Percentiles rank a stretch among this genome's conserved stretches.
These are phyloP conservation scores for Cornus kousa DNA, from an alignment of 148 eudicot species.

Conservation along the genomic window DNA sequence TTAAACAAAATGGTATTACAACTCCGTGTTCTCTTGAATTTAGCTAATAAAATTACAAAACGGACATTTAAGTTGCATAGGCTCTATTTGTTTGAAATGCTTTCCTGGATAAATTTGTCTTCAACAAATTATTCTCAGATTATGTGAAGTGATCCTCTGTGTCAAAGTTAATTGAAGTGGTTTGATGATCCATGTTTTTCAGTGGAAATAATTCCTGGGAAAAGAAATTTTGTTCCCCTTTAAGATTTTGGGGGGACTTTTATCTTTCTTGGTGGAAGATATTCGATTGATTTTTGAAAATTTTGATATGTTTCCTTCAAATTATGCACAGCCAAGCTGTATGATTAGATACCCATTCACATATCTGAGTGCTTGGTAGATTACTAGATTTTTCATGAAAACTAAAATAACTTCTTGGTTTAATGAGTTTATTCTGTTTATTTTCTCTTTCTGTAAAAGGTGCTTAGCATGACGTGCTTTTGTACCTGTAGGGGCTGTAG, in stretches of 20 bases:
- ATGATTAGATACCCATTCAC: neutral
- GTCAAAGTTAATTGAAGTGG: neutral
- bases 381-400: conserved; percentile 12
- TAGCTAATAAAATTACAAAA: neutral
- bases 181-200: neutral
- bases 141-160: neutral
- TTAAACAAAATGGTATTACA: neutral
- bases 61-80: neutral
- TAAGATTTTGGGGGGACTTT: neutral
- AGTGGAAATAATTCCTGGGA: neutral
- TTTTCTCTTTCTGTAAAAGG: conserved; percentile 1
- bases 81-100: neutral
- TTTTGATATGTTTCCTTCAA: neutral
- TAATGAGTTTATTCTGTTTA: neutral
- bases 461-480: neutral
- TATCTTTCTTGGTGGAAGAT: no score
- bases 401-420: neutral
- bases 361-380: neutral
- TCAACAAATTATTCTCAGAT: no score
- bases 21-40: neutral
- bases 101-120: neutral
- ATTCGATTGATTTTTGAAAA: neutral
- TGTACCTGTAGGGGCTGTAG: conserved; percentile 58
- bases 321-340: neutral
- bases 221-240: neutral